Conservation (phyloP, 148 eudicot genomes). For the Cornus kousa region DNA sequence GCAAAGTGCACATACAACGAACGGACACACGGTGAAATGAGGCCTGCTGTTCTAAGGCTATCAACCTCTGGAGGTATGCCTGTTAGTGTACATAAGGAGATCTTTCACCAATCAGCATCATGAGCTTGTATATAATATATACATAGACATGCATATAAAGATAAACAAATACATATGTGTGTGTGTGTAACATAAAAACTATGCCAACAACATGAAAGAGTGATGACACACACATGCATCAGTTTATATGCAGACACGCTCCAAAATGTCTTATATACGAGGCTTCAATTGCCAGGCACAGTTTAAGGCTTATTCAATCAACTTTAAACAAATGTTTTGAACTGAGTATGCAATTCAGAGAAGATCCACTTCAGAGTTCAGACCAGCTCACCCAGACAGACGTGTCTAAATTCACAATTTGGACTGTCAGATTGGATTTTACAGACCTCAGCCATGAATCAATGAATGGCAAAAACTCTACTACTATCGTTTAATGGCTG, state of each 20-base stretch:
- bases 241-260: background rate
- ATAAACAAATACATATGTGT: no score
- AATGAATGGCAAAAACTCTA: background rate
- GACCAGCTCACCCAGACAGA: background rate
- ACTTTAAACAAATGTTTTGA: background rate
- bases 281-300: background rate
- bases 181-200: background rate
- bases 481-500: background rate
- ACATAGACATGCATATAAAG: background rate
- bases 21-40: constrained; percentile 62
- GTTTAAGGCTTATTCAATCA: background rate
- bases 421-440: background rate
- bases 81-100: constrained; percentile 18
- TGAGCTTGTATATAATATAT: background rate
- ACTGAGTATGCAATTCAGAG: background rate
- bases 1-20: constrained; percentile 81
- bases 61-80: constrained; percentile 74
- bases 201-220: background rate
- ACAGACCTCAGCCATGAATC: background rate
- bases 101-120: background rate
- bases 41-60: constrained; percentile 44
- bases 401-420: background rate
- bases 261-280: background rate
- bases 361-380: background rate
- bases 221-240: background rate